Evolutionary conservation across 306 rosid genomes (phyloP), one percentile per base, ranked within the genome.

Genomic region (Lupinus albus): DNA sequence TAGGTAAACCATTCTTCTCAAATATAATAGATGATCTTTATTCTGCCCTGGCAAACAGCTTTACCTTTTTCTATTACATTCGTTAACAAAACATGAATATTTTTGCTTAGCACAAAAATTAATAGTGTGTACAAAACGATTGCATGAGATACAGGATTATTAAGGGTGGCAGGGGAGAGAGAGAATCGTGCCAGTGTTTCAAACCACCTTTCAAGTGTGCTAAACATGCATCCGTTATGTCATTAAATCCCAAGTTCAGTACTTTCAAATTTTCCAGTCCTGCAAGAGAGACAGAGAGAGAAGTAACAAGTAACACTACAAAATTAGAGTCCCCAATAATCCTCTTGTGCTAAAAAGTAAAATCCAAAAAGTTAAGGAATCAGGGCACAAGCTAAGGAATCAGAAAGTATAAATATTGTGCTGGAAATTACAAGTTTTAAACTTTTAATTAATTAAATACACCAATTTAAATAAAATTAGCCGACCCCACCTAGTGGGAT

Each of bases 181-280:
- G 32, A 64, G 39, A 15, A 61, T 52, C 20, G 68, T 5, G 46
- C 10, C 39, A 17, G 48, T 30, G 39, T 60, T 69, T 66, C 32
- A 14, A 79, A 42, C 68, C 58, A 93, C 98, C 98, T 88, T 88
- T 86, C 72, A 93, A 80, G 85, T 84, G 86, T 35, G 44, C 83
- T 82, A 93, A 85, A 80, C 95, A 93, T 13, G 84, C 56, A 75
- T 93, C 84, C 47, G 89, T 64, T 38, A 93, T 74, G 50, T 77
- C 86, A 69, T 77, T 89, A 77, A 89, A 88, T 46, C 88, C 97
- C 87, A 93, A 76, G 84, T 89, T 88, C 42, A 93, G 66, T 32
- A 88, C 87, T 72, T 88, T 84, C 76, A 93, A 79, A 67, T 84
- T 91, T 54, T 72, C 77, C 61, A 93, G 77, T 65, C 91, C 98